These are phyloP conservation scores for Pleurotus pulmonarius DNA, from an alignment of 768 basidiomycete species.

Conservation along the genomic window DNA sequence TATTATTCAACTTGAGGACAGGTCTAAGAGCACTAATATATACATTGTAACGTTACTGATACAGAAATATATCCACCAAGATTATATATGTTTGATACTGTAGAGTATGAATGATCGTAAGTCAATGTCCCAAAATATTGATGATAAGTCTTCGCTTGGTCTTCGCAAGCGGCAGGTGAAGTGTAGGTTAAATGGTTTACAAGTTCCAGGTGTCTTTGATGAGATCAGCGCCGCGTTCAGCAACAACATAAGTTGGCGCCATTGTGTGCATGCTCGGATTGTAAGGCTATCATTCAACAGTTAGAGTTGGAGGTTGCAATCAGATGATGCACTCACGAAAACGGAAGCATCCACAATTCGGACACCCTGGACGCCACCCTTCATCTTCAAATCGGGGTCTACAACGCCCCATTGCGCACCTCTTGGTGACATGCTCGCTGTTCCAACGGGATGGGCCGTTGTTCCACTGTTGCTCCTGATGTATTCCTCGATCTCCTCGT, in stretches of 20 bases:
- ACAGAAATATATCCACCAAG: no score
- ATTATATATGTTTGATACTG: no score
- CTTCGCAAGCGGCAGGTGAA: no score
- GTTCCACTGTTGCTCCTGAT: constrained; percentile 18
- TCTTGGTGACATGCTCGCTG: constrained; percentile 27
- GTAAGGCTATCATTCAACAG: background rate
- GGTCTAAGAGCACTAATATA: no score
- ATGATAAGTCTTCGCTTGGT: no score
- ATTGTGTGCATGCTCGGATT: background rate
- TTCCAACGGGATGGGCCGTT: constrained; percentile 28
- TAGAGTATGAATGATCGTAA: no score
- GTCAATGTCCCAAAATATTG: no score
- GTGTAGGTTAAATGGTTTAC: no score
- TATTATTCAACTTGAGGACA: no score
- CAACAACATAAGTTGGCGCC: background rate
- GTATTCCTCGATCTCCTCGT: constrained; percentile 20
- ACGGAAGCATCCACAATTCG: constrained; percentile 28
- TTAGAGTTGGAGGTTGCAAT: no score
- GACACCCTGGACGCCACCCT: constrained; percentile 24
- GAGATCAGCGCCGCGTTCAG: background rate
- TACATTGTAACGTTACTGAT: no score
- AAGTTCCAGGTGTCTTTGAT: background rate
- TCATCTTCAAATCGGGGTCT: constrained; percentile 32
- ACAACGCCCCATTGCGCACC: constrained; percentile 29
- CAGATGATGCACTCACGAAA: constrained; percentile 20